Base-by-base conservation (phyloP, 768 basidiomycete genomes). In the Naganishia kalamii region DNA sequence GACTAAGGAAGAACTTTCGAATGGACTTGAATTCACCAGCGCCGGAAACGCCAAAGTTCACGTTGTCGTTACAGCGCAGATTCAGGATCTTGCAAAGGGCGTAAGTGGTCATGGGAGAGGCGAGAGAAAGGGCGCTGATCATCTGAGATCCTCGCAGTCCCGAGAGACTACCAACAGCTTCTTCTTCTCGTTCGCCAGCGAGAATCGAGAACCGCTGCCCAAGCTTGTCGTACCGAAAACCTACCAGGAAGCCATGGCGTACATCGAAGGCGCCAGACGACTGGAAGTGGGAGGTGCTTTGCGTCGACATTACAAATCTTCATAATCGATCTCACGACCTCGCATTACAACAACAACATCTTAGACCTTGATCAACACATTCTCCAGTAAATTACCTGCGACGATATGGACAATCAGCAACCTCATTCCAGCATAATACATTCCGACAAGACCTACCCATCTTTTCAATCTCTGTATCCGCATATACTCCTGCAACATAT, bases 211-310 rank as follows among this genome's bases (percentile, higher is more conserved):
- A 51, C 72, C 72, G n/a, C 63, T 77, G 4, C 72, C 72, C 23
- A 62, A 69, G 47, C 72, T 70, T 1, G 74, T 77, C 44, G 63
- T 67, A 44, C 72, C 67, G 7, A 51, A 61, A 25, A 72, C 69
- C 3, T 72, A 69, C 65, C 37, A 77, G 86, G 90, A 91, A 74
- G 86, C 88, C 6, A 92, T 92, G 89, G 77, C 85, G 27, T 92
- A 88, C 86, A 78, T 92, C 25, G 89, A 91, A 75, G 89, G 87
- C 0, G 84, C 83, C 65, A 81, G 89, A 5, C 85, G 88, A 1
- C 79, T 90, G 7, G 85, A 86, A 72, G 77, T 88, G 47, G 88
- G 88, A 3, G 82, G 82, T 33, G 84, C 86, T 70, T 88, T 90
- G 72, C 77, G 85, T 37, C 78, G 80, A 44, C 65, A 79, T 57